Evolutionary conservation across 208 protist species (phyloP).

Genomic region (Blastocrithidia nonstop): DNA sequence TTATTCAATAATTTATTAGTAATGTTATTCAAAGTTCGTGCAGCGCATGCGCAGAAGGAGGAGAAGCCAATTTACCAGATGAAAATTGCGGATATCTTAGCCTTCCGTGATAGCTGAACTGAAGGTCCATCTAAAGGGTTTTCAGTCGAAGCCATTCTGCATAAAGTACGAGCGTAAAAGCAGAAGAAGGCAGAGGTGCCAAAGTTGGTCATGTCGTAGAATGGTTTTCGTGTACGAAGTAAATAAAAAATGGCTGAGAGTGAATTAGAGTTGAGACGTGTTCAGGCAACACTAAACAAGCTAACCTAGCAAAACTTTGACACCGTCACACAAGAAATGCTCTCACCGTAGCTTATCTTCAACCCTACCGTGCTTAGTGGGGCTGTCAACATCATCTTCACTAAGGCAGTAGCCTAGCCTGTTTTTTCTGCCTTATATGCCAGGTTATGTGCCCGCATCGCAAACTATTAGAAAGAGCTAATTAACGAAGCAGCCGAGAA

Average conservation of each 20-base stretch:
- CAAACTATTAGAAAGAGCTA: conserved; percentile 58
- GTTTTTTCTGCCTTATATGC: conserved; percentile 79
- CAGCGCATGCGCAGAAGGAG: conserved; percentile 26
- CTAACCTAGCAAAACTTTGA: conserved; percentile 79
- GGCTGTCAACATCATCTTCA: conserved; percentile 70
- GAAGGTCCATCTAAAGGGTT: conserved; percentile 38
- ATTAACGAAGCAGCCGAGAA: conserved; percentile 18
- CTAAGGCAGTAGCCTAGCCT: conserved; percentile 77
- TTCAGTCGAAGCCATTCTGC: conserved; percentile 50
- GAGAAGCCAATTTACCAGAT: conserved; percentile 64
- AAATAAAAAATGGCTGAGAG: conserved; percentile 49
- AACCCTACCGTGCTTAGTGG: conserved; percentile 41
- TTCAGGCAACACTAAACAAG: conserved; percentile 79
- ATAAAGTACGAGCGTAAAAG: conserved; percentile 26
- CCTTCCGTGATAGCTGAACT: conserved; percentile 75
- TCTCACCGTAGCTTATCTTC: conserved; percentile 52
- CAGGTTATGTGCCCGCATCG: conserved; percentile 51
- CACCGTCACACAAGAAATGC: conserved; percentile 33
- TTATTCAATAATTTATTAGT: neutral
- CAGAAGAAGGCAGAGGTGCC: conserved; percentile 46
- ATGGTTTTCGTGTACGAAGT: conserved; percentile 66
- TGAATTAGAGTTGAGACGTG: conserved; percentile 45
- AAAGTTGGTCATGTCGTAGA: conserved; percentile 66
- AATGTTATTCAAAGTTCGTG: conserved; percentile 69
- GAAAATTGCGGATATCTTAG: conserved; percentile 53